Evolutionary conservation across 495 filamentous ascomycete genomes (phyloP), one percentile per base, ranked within the genome.

Genomic region (Neurospora terricola): DNA sequence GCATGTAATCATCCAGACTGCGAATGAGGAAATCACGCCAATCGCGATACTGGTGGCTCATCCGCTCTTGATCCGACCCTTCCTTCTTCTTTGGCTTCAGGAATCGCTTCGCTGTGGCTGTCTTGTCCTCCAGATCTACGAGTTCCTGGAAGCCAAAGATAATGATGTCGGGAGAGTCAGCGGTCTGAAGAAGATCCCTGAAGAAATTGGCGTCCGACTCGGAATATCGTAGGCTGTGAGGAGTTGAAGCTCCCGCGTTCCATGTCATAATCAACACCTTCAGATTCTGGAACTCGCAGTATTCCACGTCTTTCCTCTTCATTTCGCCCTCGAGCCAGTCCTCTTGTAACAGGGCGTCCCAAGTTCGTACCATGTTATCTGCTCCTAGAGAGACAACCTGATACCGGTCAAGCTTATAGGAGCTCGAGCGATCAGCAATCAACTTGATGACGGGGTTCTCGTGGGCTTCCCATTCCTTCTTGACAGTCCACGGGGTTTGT

Each of bases 71-170:
- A 74, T 95, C 93, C 0, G 91, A 83, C n/a, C 90, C 88, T 72
- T 97, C 93, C 78, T 97, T 97, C 85, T 97, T 97, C 82, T 96
- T 98, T 77, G 85, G 82, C 70, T 90, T 90, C 71, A 93, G 84
- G 74, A 93, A 87, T 59, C 90, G 90, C 82, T 93, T 97, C n/a
- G 96, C 96, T 71, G 94, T 98, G 73, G 96, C 90, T 75, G 92
- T 96, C 84, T 97, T 99, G 80, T 98, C 93, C 78, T 99, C 96
- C 16, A 99, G 84, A 77, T 99, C 96, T 14, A 99, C 95, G 10
- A 99, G 86, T 80, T 99, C 96, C 79, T 99, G 96, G 80, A 99
- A 99, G 11, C 96, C 96, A 86, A 98, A 99, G 5, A 99, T 89
- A 6, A 99, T 84, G 69, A 99, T 91, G 76, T 98, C 96, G 0